Conservation (phyloP, 2,329 filamentous ascomycete genomes). For the Lasiodiplodia hormozganensis region DNA sequence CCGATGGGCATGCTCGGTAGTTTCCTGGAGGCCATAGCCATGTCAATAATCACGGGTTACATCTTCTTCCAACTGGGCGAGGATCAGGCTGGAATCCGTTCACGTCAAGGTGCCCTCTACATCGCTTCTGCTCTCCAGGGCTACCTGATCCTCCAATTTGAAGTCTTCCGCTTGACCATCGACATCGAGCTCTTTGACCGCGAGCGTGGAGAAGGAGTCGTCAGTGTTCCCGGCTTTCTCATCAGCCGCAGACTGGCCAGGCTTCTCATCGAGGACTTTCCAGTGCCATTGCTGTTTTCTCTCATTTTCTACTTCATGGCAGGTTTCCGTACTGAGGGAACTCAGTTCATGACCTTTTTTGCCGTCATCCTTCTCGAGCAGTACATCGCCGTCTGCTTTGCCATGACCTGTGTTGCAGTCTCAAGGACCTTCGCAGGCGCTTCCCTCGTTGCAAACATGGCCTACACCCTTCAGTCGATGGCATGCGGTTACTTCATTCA, state of each 20-base stretch:
- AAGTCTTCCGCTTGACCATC: constrained; percentile 75
- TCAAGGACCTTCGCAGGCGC: constrained; percentile 73
- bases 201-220: constrained; percentile 75
- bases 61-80: constrained; percentile 72
- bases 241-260: constrained; percentile 73
- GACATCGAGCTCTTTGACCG: constrained; percentile 80
- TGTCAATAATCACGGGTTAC: constrained; percentile 67
- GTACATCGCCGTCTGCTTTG: constrained; percentile 75
- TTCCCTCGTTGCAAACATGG: constrained; percentile 74
- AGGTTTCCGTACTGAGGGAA: constrained; percentile 69
- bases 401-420: constrained; percentile 70
- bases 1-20: constrained; percentile 77
- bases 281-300: constrained; percentile 74
- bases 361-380: constrained; percentile 72
- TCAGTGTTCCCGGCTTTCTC: constrained; percentile 72
- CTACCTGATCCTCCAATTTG: constrained; percentile 77
- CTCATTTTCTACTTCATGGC: constrained; percentile 81
- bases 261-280: constrained; percentile 73
- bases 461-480: constrained; percentile 75
- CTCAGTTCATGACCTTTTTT: constrained; percentile 76
- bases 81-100: constrained; percentile 74
- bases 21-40: constrained; percentile 71
- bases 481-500: constrained; percentile 81
- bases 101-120: constrained; percentile 75
- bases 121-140: constrained; percentile 75